Percentiles rank a stretch among this genome's conserved stretches.
Conservation (phyloP, 176 grass and related monocot genomes). For the Carex cristatella region DNA sequence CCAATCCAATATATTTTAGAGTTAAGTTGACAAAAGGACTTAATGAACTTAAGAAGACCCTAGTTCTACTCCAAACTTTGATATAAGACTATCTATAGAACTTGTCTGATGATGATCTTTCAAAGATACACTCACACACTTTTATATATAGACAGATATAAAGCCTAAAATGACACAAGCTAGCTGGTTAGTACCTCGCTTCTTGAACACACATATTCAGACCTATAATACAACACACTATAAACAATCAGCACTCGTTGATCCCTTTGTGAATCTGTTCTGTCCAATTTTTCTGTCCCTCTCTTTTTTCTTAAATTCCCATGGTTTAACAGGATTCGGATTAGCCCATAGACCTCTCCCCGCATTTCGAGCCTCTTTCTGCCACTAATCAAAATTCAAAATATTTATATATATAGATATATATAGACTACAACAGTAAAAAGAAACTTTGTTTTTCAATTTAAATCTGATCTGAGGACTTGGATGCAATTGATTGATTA, state of each 20-base stretch:
- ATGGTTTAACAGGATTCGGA: not conserved
- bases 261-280: not conserved
- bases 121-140: not conserved
- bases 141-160: not conserved
- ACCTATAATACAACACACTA: not conserved
- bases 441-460: not conserved
- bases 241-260: not conserved
- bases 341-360: constrained; percentile 16
- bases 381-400: constrained; percentile 1
- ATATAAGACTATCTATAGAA: no score
- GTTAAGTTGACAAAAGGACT: no score
- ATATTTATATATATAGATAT: not conserved
- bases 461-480: not conserved
- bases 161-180: not conserved
- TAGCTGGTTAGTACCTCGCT: not conserved
- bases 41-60: no score
- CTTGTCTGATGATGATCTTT: not conserved
- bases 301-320: not conserved
- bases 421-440: not conserved
- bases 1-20: no score
- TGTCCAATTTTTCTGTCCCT: not conserved
- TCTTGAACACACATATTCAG: not conserved
- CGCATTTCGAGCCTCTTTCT: constrained; percentile 14
- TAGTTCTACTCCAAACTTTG: no score
- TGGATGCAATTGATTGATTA: not conserved